Percentiles rank a stretch among this genome's conserved stretches.
Evolutionary conservation across 139 green algal species (phyloP).

Genomic region (Dunaliella sp.): DNA sequence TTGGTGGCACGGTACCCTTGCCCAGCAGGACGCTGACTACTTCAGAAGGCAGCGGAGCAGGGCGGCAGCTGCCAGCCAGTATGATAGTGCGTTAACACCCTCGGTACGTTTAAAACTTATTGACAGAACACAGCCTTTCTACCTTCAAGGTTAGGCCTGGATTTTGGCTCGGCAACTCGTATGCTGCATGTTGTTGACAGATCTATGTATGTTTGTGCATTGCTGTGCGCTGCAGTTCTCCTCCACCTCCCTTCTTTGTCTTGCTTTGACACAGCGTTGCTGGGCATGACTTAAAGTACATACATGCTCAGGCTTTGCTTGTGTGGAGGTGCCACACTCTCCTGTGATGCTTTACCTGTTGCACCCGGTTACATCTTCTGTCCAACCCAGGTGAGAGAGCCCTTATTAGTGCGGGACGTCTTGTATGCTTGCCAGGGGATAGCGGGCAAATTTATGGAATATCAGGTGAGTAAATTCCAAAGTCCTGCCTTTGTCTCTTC

Average conservation of each 20-base stretch:
- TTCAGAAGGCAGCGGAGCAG: background rate
- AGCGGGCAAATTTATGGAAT: conserved; percentile 46
- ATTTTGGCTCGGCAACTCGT: no score
- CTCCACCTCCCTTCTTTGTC: background rate
- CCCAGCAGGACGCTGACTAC: background rate
- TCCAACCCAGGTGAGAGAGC: conserved; percentile 47
- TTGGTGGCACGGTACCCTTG: no score
- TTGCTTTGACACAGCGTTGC: background rate
- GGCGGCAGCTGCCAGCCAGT: background rate
- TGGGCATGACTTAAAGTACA: background rate
- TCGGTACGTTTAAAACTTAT: no score
- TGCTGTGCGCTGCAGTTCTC: background rate
- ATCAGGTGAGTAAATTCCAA: background rate
- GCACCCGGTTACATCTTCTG: background rate
- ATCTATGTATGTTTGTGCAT: no score
- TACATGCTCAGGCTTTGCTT: background rate
- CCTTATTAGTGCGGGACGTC: conserved; percentile 79
- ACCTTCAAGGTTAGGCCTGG: no score
- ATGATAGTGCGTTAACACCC: background rate
- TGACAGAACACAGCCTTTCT: no score
- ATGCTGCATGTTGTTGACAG: no score
- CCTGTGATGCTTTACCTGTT: background rate
- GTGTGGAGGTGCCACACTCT: background rate
- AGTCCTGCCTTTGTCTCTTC: no score
- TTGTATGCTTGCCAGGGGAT: conserved; percentile 79